Evolutionary conservation across 257 asterid genomes (phyloP).

Genomic region (Salvia hispanica): DNA sequence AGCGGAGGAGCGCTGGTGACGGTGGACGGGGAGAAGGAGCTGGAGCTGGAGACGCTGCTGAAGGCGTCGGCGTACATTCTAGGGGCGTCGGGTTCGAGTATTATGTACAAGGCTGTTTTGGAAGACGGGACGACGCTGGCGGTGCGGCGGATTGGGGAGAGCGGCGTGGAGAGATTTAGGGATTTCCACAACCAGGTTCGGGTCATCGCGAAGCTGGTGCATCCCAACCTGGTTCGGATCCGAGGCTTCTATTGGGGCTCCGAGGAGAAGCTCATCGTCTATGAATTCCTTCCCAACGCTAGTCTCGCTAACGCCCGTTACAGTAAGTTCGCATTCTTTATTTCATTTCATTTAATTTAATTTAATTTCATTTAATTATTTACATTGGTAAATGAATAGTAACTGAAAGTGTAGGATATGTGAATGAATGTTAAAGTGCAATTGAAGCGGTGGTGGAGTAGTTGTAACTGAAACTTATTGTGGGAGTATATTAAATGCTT

Average conservation of each 20-base stretch:
- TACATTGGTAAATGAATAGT: neutral
- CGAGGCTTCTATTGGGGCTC: conserved; percentile 95
- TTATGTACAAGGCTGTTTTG: conserved; percentile 92
- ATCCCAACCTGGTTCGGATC: conserved; percentile 78
- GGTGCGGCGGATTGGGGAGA: conserved; percentile 86
- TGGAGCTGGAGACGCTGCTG: conserved; percentile 78
- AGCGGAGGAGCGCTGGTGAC: conserved; percentile 80
- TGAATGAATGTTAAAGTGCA: neutral
- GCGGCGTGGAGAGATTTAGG: conserved; percentile 75
- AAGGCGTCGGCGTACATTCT: conserved; percentile 91
- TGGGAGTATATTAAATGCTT: conserved; percentile 43
- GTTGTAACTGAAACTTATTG: conserved; percentile 53
- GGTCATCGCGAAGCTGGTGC: conserved; percentile 69
- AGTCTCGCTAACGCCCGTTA: conserved; percentile 89
- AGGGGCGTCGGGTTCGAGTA: conserved; percentile 92
- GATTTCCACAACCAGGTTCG: conserved; percentile 90
- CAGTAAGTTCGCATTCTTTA: conserved; percentile 56
- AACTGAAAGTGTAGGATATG: neutral
- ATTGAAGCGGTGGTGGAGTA: conserved; percentile 60
- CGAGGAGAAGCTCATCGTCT: conserved; percentile 89
- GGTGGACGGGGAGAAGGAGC: conserved; percentile 77
- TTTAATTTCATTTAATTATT: neutral
- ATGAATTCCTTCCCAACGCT: conserved; percentile 89
- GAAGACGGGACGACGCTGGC: conserved; percentile 84
- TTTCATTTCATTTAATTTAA: neutral